Percentiles rank a stretch among this genome's conserved stretches.
Evolutionary conservation across 768 basidiomycete genomes (phyloP).

Genomic region (Boletus vermiculosoides): DNA sequence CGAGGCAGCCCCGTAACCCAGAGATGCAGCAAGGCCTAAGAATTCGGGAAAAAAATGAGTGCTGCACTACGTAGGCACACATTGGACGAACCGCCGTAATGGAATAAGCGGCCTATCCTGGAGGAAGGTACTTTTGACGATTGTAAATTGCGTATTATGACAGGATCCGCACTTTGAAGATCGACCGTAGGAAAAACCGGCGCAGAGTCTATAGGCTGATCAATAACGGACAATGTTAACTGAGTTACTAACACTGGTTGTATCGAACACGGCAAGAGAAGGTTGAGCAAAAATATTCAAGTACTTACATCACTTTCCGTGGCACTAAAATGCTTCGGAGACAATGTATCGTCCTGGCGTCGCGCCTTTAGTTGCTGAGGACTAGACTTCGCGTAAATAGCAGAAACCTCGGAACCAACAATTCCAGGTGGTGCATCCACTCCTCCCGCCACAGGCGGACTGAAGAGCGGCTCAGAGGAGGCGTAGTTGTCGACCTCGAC

Average conservation of each 20-base stretch:
- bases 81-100: constrained; percentile 76
- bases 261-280: neutral
- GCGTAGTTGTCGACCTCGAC: neutral
- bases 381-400: neutral
- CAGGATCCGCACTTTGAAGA: neutral
- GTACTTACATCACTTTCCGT: constrained; percentile 7
- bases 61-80: neutral
- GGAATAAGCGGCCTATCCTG: constrained; percentile 82
- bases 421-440: neutral
- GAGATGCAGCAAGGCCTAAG: constrained; percentile 83
- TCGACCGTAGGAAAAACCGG: neutral
- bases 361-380: neutral
- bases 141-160: constrained; percentile 47
- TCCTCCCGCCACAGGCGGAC: neutral
- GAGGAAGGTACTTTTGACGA: constrained; percentile 92
- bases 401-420: neutral
- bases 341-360: neutral
- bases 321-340: neutral
- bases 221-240: neutral
- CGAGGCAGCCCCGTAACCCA: constrained; percentile 86
- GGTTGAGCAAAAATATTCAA: neutral
- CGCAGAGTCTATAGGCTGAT: constrained; percentile 3
- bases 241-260: neutral
- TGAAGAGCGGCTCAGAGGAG: neutral
- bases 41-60: neutral